These are phyloP conservation scores for Secale cereale DNA, from an alignment of 176 grass and related monocot genomes.

Conservation along the genomic window DNA sequence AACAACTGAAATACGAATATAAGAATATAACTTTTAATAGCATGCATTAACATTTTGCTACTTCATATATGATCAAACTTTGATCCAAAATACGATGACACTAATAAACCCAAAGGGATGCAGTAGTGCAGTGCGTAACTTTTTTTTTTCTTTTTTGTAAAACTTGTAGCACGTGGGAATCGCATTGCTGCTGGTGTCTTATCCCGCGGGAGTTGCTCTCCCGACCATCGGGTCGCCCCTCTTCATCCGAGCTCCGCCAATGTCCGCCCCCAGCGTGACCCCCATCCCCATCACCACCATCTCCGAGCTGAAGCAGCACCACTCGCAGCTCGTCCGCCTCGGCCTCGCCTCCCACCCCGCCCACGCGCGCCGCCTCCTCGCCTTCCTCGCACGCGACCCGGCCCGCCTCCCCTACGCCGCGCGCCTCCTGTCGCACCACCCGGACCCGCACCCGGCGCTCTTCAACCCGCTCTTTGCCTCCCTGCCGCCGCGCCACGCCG, in stretches of 20 bases:
- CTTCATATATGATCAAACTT: too few relatives aligned
- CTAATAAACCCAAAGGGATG: too few relatives aligned
- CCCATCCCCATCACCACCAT: constrained; percentile 49
- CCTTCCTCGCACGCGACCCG: constrained; percentile 56
- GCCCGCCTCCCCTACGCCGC: constrained; percentile 51
- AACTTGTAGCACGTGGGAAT: too few relatives aligned
- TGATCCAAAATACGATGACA: too few relatives aligned
- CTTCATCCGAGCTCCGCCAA: constrained; percentile 7
- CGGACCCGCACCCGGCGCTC: constrained; percentile 59
- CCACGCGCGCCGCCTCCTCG: constrained; percentile 47
- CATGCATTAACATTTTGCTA: too few relatives aligned
- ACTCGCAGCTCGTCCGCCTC: constrained; percentile 60
- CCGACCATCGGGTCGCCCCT: neutral
- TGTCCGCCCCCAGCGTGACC: neutral
- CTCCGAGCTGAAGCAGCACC: constrained; percentile 54
- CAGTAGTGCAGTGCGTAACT: too few relatives aligned
- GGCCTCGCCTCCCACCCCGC: constrained; percentile 43
- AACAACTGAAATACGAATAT: too few relatives aligned
- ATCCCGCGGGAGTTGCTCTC: neutral
- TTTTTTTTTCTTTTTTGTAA: too few relatives aligned
- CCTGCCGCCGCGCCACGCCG: constrained; percentile 35
- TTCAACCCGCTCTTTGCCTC: constrained; percentile 62
- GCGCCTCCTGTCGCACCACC: constrained; percentile 54
- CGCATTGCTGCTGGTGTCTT: neutral
- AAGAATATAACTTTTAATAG: too few relatives aligned